Evolutionary conservation across 257 asterid species (phyloP), one percentile per base, ranked within the genome.

Genomic region (Eucommia ulmoides): DNA sequence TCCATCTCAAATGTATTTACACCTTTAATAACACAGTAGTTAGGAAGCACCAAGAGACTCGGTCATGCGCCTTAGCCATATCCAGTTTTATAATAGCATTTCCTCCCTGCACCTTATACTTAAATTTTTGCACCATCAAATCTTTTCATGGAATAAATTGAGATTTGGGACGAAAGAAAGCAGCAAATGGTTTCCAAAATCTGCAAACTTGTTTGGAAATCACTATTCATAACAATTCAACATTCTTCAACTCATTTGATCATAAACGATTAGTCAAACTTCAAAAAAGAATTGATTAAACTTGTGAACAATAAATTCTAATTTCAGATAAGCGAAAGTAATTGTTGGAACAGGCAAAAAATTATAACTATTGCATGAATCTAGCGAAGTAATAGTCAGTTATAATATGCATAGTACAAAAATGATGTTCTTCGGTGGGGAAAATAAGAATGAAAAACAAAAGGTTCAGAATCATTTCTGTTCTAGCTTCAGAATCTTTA

Each of bases 401-500:
- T 19, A 42, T 16, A 18, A 5, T 15, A 21, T 18, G 8, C 20
- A 42, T 3, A 18, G 48, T 42, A 1, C 7, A 1, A 1, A 18
- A 16, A 42, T 16, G 6, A 26, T 26, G 38, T 12, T 26, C 38
- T 26, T 26, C 38, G 12, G 9, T 18, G 20, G 48, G n/a, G 20
- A 16, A 42, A 16, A 42, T n/a, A 42, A 16, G 20, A 49, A 24
- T 24, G 24, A 33, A 50, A 46, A 49, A 2, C n/a, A 42, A 3
- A 35, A 35, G 44, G n/a, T 35, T 4, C 38, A 15, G 10, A 35
- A 1, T 10, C n/a, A 35, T 10, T 15, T 35, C 11, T 29, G 44
- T 51, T 33, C 14, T 45, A 44, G 35, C 48, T 18, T 35, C 50
- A 53, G 24, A 61, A 45, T 52, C 41, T 23, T 50, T 63, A 59